These are phyloP conservation scores for Euphorbia celastroides DNA, from an alignment of 441 rosid genomes.

Conservation along the genomic window DNA sequence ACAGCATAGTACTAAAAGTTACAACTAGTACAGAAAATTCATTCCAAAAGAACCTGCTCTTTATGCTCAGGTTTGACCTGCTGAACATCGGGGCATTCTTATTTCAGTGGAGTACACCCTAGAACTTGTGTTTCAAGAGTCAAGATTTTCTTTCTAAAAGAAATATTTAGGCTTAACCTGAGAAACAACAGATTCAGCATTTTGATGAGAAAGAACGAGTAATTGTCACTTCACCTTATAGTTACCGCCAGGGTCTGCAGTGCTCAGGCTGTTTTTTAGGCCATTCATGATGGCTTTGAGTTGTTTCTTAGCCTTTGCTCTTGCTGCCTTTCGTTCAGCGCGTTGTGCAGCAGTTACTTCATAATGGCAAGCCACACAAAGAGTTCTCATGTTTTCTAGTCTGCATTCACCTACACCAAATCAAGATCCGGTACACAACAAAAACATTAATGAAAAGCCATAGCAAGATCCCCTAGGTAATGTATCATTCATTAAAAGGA, in stretches of 20 bases:
- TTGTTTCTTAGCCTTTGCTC: conserved; percentile 57
- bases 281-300: conserved; percentile 47
- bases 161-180: background rate
- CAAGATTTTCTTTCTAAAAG: background rate
- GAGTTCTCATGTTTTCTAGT: conserved; percentile 95
- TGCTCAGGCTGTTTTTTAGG: conserved; percentile 29
- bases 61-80: background rate
- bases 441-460: conserved; percentile 5
- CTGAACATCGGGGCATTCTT: background rate
- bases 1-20: background rate
- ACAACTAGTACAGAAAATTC: background rate
- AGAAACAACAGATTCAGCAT: background rate
- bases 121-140: background rate
- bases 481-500: background rate
- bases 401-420: conserved; percentile 71
- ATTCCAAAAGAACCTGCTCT: background rate
- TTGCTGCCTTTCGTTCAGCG: conserved; percentile 49
- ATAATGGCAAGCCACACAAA: conserved; percentile 87
- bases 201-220: background rate
- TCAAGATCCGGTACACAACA: conserved; percentile 7
- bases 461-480: background rate
- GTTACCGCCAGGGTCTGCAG: conserved; percentile 21
- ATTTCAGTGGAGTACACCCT: background rate
- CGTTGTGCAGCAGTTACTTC: conserved; percentile 81
- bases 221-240: conserved; percentile 36